phyloP scores from a whole-genome alignment of 1,139 yeast genomes.

The Yamadazyma taylorii region DNA sequence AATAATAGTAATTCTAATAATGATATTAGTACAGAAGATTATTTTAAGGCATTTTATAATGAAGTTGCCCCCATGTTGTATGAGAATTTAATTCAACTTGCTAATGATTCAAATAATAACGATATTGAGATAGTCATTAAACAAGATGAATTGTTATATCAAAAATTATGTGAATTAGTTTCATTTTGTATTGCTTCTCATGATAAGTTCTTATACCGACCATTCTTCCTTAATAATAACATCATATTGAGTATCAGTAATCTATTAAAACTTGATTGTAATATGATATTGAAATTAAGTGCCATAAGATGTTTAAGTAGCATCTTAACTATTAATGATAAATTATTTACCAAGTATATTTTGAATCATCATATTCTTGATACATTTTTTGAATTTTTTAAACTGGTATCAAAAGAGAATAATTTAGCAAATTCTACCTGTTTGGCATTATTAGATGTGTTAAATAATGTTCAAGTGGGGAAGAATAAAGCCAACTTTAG shows the following conservation, averaged over 20 bases:
- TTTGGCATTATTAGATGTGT: slow-evolving; percentile 63
- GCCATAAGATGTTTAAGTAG: slow-evolving; percentile 65
- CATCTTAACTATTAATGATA: slow-evolving; percentile 61
- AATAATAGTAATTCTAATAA: slow-evolving; percentile 18
- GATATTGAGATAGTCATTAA: slow-evolving; percentile 15
- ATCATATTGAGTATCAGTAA: slow-evolving; percentile 54
- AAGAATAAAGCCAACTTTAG: slow-evolving; percentile 41
- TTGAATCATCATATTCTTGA: slow-evolving; percentile 55
- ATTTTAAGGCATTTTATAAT: slow-evolving; percentile 60
- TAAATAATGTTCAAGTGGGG: slow-evolving; percentile 31
- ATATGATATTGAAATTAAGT: slow-evolving; percentile 58
- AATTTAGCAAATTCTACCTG: slow-evolving; percentile 77
- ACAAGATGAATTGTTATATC: slow-evolving; percentile 47
- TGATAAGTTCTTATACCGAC: slow-evolving; percentile 52
- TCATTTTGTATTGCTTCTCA: slow-evolving; percentile 68
- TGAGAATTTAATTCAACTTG: slow-evolving; percentile 43
- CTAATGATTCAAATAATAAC: slow-evolving; percentile 14
- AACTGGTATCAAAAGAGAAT: slow-evolving; percentile 50
- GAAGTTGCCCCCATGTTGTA: slow-evolving; percentile 63
- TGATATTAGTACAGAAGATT: slow-evolving; percentile 48
- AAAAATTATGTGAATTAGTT: slow-evolving; percentile 68
- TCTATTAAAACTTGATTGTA: slow-evolving; percentile 37
- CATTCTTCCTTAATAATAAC: slow-evolving; percentile 59
- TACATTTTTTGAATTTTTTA: slow-evolving; percentile 51
- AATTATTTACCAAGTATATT: slow-evolving; percentile 55